Evolutionary conservation across 2,329 filamentous ascomycete species (phyloP), one percentile per base, ranked within the genome.

Genomic region (Meredithiella fracta): DNA sequence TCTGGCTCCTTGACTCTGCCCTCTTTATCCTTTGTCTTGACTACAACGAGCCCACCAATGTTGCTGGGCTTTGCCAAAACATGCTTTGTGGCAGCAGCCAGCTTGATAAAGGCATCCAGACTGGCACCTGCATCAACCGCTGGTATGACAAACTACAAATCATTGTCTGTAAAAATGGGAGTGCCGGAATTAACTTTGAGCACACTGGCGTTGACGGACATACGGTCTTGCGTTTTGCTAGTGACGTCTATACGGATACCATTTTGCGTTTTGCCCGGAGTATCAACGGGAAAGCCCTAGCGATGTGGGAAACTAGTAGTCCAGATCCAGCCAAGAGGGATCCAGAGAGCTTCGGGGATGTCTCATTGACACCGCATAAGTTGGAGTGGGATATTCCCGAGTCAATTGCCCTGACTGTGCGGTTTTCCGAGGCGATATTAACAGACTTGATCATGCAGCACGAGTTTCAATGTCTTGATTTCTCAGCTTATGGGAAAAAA

Each of bases 141-240:
- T 98, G 92, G 92, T 98, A 98, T 65, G 92, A 98, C 71, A 98
- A 98, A 72, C 75, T 98, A 51, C 92, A 98, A 66, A 96, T 98
- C 60, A 97, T 98, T 55, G 92, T 98, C 53, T 97, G 92, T 75
- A 94, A 95, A 72, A 98, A 97, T 69, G 92, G 92, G 57, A 95
- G 88, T 65, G 92, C 92, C 0, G 92, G 92, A 4, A 97, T 98
- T 79, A 98, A 98, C 70, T 97, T 98, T 64, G 92, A 98, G 68
- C 92, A 98, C 65, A 98, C 92, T 0, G 92, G 92, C 61, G 91
- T 98, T 3, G 92, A 98, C 64, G 92, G 92, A 1, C 92, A 98
- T 66, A 98, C 92, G 0, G 92, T 98, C 22, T 77, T 98, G 54
- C 84, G 92, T 4, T 97, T 98, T 63, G 92, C 92, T 15, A 95